Percentiles rank a stretch among this genome's conserved stretches.
phyloP scores from a whole-genome alignment of 2,329 filamentous ascomycete genomes.

The Rhytidhysteron rufulum region DNA sequence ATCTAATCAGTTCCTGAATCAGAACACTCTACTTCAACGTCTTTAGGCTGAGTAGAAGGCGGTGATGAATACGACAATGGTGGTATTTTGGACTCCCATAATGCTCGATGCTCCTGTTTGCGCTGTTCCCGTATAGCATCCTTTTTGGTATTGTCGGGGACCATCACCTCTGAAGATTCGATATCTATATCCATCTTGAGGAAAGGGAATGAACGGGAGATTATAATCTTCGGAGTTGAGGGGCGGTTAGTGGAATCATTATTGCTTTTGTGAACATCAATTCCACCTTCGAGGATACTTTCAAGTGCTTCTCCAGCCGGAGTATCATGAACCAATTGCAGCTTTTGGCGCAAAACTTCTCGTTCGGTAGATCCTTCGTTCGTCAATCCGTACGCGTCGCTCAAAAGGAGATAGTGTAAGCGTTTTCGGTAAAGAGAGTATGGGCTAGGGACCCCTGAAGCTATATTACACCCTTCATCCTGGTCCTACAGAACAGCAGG shows the following conservation, averaged over 20 bases:
- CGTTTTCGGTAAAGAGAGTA: constrained; percentile 1
- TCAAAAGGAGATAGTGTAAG: background rate
- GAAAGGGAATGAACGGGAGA: background rate
- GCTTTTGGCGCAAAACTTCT: background rate
- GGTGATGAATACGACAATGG: background rate
- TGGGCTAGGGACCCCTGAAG: background rate
- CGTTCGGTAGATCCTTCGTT: background rate
- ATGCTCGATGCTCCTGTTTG: background rate
- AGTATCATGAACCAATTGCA: background rate
- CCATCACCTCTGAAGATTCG: background rate
- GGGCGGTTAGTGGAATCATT: background rate
- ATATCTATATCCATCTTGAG: background rate
- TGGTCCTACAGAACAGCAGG: constrained; percentile 1
- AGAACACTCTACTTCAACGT: too few species aligned
- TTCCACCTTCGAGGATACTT: too few species aligned
- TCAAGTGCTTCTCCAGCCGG: background rate
- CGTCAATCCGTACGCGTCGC: background rate
- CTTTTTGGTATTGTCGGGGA: background rate
- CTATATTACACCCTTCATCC: background rate
- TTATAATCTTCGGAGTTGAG: background rate
- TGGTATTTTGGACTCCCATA: constrained; percentile 1
- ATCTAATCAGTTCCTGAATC: too few species aligned
- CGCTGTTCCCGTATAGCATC: background rate
- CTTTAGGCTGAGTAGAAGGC: too few species aligned
- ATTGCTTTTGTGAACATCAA: too few species aligned